These are phyloP conservation scores for Tremella yokohamensis DNA, from an alignment of 768 basidiomycete species.

Conservation along the genomic window DNA sequence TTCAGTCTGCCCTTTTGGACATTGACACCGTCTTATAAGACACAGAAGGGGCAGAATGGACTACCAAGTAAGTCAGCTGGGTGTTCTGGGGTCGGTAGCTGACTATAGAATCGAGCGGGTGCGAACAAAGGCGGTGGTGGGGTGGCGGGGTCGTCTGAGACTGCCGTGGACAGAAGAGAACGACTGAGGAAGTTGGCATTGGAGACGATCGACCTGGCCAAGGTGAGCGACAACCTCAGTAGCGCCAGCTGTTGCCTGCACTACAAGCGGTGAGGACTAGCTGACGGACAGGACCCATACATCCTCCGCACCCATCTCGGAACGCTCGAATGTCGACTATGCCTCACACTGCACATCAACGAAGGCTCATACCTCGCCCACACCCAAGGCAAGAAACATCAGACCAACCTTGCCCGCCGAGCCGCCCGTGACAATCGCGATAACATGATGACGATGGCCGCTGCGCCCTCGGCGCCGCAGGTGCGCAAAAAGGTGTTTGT, in stretches of 20 bases:
- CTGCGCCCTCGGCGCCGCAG: conserved; percentile 54
- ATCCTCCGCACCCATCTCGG: conserved; percentile 98
- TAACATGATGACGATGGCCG: conserved; percentile 70
- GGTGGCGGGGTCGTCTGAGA: conserved; percentile 82
- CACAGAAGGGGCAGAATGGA: conserved; percentile 23
- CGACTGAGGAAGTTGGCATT: conserved; percentile 89
- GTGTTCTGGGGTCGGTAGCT: background rate
- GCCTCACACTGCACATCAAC: conserved; percentile 97
- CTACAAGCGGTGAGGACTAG: background rate
- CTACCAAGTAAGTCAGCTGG: conserved; percentile 33
- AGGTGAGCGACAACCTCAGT: conserved; percentile 57
- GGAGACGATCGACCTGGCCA: conserved; percentile 96
- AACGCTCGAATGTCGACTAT: conserved; percentile 95
- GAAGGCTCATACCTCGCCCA: conserved; percentile 99
- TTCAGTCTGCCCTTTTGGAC: too few relatives aligned
- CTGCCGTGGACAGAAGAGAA: conserved; percentile 91
- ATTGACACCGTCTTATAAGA: background rate
- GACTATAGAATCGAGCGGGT: conserved; percentile 47
- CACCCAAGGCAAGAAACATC: conserved; percentile 99
- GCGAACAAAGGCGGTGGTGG: conserved; percentile 50
- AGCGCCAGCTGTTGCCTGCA: background rate
- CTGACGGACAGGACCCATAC: conserved; percentile 73
- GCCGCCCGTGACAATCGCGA: conserved; percentile 98
- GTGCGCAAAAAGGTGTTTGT: conserved; percentile 91
- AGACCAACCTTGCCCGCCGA: conserved; percentile 93